Base-by-base conservation (phyloP, 225 moss, liverwort and hornwort species). In the Marchantia paleacea region DNA sequence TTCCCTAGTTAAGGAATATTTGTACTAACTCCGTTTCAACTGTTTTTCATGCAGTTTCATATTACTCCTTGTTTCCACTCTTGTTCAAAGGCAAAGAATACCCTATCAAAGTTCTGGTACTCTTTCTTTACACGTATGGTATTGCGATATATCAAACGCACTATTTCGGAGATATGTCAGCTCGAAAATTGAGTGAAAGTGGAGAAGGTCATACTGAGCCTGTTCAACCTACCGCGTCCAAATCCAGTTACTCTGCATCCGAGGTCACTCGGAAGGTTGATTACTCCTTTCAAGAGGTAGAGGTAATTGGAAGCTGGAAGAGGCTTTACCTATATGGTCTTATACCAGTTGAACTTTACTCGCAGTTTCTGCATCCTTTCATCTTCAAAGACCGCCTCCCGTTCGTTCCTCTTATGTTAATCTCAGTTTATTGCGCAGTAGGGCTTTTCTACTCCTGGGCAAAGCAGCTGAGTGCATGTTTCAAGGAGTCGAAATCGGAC, bases 1-100 rank as follows among this genome's bases (percentile, higher is more conserved):
- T 39, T 39, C 5, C 5, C 3, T 39, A 39, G 39, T 39, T 39
- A 39, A 39, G 39, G 39, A 39, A 39, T 39, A 39, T 39, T 2
- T 39, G 39, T 39, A 39, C 52, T n/a, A 49, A 65, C 50, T 64
- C 51, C 10, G 7, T 10, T 31, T 26, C 49, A 4, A 18, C 64
- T 26, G 19, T 65, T 55, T 51, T 79, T n/a, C 55, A 30, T 85
- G 80, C 89, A 87, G 91, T 97, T n/a, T 93, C 97, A 10, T 93
- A 91, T 7, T 95, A 94, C 87, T 95, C 97, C 50, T 82, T 95
- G 8, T 97, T 95, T 51, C 97, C 97, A 57, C 90, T 97, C 63
- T 87, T 97, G 26, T 92, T 97, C 54, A 89, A 88, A 75, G 80
- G 28, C 52, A 84, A 83, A 81, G 97, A 97, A 85, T 97, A 97